phyloP scores from a whole-genome alignment of 805 yeast genomes.

The Metschnikowia picachoensis region DNA sequence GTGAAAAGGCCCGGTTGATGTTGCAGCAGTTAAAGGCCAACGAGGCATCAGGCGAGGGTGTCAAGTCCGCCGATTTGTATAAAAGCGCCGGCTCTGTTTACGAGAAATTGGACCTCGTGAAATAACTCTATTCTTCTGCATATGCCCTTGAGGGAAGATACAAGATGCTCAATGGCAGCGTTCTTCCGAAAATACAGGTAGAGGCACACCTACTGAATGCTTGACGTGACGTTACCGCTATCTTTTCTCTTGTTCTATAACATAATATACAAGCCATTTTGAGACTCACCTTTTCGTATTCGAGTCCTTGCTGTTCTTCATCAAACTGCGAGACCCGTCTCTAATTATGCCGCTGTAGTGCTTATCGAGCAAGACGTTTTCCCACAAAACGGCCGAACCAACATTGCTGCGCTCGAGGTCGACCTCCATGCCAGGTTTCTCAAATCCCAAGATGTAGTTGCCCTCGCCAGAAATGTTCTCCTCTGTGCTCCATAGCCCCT shows the following conservation, averaged over 20 bases:
- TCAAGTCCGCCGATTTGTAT: constrained; percentile 41
- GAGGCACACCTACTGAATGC: no score
- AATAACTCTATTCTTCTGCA: neutral
- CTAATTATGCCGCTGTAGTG: constrained; percentile 85
- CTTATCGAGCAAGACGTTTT: constrained; percentile 66
- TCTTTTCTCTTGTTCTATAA: no score
- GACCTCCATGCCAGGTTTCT: constrained; percentile 38
- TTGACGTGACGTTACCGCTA: no score
- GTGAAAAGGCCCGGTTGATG: constrained; percentile 43
- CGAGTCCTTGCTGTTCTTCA: constrained; percentile 34
- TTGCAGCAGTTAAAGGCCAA: constrained; percentile 44
- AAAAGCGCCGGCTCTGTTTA: constrained; percentile 39
- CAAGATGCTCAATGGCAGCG: no score
- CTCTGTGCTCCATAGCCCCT: constrained; percentile 79
- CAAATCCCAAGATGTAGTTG: constrained; percentile 52
- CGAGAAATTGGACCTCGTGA: constrained; percentile 42
- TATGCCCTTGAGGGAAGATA: neutral
- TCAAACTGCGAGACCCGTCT: constrained; percentile 50
- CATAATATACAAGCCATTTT: neutral
- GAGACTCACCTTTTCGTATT: neutral
- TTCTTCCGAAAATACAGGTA: no score
- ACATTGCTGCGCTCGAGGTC: constrained; percentile 76
- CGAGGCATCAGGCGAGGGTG: constrained; percentile 37
- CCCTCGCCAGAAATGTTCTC: constrained; percentile 84
- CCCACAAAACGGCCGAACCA: constrained; percentile 91